Conservation (phyloP, 2,329 filamentous ascomycete genomes). For the Claviceps arundinis region DNA sequence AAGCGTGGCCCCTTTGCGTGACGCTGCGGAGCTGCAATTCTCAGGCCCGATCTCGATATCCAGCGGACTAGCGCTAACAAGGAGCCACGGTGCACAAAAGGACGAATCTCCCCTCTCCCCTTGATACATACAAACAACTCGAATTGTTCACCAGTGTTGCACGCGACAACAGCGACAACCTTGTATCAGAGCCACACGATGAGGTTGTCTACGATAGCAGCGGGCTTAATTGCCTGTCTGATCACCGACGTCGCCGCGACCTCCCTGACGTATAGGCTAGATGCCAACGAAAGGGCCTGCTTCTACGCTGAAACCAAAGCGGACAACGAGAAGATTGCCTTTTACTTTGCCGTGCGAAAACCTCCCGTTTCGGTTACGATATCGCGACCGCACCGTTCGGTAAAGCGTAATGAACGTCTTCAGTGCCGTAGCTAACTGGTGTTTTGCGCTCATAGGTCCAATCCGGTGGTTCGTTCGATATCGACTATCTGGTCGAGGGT, state of each 20-base stretch:
- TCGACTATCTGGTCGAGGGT: constrained; percentile 81
- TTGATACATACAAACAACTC: background rate
- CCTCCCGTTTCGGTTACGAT: background rate
- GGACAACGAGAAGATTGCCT: constrained; percentile 78
- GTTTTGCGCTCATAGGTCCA: constrained; percentile 54
- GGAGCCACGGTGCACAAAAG: constrained; percentile 4
- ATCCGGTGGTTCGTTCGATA: constrained; percentile 94
- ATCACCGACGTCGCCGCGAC: constrained; percentile 66
- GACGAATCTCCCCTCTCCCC: background rate
- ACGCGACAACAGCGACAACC: constrained; percentile 13
- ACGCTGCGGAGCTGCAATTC: background rate
- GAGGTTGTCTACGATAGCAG: constrained; percentile 49
- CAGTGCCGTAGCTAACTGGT: background rate
- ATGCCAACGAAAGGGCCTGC: constrained; percentile 86
- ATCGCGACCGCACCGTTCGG: background rate
- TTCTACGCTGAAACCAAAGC: constrained; percentile 77
- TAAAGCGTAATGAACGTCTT: background rate
- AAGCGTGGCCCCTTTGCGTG: constrained; percentile 7
- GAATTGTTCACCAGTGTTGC: constrained; percentile 8
- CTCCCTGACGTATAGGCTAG: constrained; percentile 84
- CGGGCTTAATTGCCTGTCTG: constrained; percentile 59
- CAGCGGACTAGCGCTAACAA: constrained; percentile 1
- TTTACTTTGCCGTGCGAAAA: constrained; percentile 69
- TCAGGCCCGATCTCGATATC: background rate
- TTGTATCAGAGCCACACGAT: constrained; percentile 31